Evolutionary conservation across 768 basidiomycete genomes (phyloP).

Genomic region (Podaxis sp.): DNA sequence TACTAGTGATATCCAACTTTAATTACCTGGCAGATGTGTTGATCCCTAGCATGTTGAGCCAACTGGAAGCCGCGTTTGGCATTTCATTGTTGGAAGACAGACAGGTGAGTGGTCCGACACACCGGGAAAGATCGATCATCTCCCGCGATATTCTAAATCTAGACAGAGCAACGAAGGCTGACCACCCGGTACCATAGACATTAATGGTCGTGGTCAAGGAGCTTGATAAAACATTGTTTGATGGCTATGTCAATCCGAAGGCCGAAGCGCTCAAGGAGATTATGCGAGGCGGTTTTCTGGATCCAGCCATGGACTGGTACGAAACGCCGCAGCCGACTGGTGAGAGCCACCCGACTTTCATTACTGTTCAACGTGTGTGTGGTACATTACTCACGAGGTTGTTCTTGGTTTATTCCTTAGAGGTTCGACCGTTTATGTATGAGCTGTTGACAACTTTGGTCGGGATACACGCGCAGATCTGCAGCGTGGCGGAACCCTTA

Average conservation of each 20-base stretch:
- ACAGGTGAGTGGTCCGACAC: constrained; percentile 39
- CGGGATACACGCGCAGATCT: constrained; percentile 88
- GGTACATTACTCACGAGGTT: constrained; percentile 10
- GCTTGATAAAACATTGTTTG: constrained; percentile 87
- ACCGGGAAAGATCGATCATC: constrained; percentile 14
- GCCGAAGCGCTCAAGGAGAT: constrained; percentile 63
- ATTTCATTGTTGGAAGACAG: constrained; percentile 71
- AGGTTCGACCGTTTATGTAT: constrained; percentile 94
- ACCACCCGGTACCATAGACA: constrained; percentile 40
- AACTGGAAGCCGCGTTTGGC: constrained; percentile 77
- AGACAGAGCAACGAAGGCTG: constrained; percentile 7
- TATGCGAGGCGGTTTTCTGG: constrained; percentile 77
- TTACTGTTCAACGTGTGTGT: constrained; percentile 8
- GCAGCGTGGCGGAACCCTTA: constrained; percentile 71
- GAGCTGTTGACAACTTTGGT: constrained; percentile 86
- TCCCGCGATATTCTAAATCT: constrained; percentile 11
- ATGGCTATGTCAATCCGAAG: constrained; percentile 83
- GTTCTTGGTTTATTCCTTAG: constrained; percentile 30
- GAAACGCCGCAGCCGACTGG: constrained; percentile 92
- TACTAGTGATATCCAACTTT: constrained; percentile 90
- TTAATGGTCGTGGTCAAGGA: constrained; percentile 76
- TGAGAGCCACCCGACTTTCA: constrained; percentile 28
- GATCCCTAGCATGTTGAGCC: constrained; percentile 77
- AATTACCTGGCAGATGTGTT: constrained; percentile 65
- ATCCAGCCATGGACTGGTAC: constrained; percentile 87